phyloP scores from a whole-genome alignment of 768 basidiomycete genomes.

The Trametopsis cervina region DNA sequence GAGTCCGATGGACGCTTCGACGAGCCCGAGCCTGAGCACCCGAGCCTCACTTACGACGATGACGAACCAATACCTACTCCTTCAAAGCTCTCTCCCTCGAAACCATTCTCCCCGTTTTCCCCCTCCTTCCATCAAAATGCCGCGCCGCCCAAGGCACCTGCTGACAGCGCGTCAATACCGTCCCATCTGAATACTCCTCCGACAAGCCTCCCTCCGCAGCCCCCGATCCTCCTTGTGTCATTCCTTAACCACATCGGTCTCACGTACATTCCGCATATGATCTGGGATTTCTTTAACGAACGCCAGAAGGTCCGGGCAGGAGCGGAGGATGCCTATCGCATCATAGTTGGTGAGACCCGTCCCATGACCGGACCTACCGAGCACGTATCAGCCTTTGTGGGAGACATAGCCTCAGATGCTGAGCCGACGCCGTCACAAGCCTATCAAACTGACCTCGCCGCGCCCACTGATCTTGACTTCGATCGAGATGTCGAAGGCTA shows the following conservation, averaged over 20 bases:
- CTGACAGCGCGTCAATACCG: neutral
- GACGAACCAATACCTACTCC: conserved; percentile 36
- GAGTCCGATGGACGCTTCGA: conserved; percentile 76
- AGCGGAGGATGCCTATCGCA: conserved; percentile 71
- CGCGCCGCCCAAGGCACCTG: conserved; percentile 16
- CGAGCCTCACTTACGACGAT: conserved; percentile 24
- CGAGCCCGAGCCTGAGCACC: conserved; percentile 39
- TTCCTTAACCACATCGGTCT: conserved; percentile 77
- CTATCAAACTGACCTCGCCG: conserved; percentile 10
- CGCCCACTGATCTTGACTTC: conserved; percentile 62
- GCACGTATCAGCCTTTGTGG: conserved; percentile 14
- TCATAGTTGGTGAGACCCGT: conserved; percentile 59
- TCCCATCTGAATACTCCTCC: conserved; percentile 41
- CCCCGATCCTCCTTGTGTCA: conserved; percentile 73
- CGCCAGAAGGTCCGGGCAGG: conserved; percentile 74
- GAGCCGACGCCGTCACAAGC: conserved; percentile 16
- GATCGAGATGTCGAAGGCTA: conserved; percentile 58
- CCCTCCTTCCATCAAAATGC: conserved; percentile 22
- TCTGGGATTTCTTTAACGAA: conserved; percentile 90
- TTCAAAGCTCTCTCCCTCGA: conserved; percentile 30
- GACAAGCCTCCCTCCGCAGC: conserved; percentile 55
- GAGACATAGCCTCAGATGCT: conserved; percentile 13
- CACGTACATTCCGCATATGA: conserved; percentile 80
- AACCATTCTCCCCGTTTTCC: conserved; percentile 21
- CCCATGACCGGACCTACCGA: conserved; percentile 36